Percentiles rank a stretch among this genome's conserved stretches.
Conservation (phyloP, 208 protist genomes). For the Leishmania mexicana region DNA sequence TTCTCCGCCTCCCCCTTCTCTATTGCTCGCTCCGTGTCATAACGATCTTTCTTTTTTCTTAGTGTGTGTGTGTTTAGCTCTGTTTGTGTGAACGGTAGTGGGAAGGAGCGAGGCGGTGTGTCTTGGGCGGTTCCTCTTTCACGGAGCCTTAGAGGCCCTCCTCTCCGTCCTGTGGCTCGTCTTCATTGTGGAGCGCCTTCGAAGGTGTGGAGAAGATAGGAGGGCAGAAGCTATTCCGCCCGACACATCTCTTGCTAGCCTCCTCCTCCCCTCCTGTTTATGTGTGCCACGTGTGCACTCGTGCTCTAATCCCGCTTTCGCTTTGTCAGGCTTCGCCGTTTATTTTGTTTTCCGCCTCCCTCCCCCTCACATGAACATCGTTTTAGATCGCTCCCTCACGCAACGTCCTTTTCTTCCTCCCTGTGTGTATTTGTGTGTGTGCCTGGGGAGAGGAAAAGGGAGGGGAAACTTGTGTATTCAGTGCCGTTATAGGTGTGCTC, state of each 20-base stretch:
- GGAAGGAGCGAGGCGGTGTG: background rate
- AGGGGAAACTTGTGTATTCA: background rate
- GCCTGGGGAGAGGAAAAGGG: background rate
- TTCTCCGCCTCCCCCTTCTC: background rate
- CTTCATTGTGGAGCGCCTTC: background rate
- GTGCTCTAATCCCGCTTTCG: background rate
- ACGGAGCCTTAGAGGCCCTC: background rate
- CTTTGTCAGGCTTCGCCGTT: background rate
- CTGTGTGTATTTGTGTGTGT: background rate
- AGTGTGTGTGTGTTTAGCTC: background rate
- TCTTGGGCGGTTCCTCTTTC: background rate
- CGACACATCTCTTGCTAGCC: background rate
- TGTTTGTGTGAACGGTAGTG: background rate
- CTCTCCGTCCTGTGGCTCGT: background rate
- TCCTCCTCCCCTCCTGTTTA: background rate
- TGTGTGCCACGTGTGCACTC: background rate
- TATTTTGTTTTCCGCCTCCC: background rate
- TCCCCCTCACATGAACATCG: background rate
- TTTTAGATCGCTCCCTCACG: conserved; percentile 2
- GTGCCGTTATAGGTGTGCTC: background rate
- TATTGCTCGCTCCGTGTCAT: background rate
- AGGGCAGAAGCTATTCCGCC: background rate
- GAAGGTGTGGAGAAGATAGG: background rate
- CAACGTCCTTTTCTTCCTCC: background rate
- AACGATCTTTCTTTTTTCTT: background rate